phyloP scores from a whole-genome alignment of 2,329 filamentous ascomycete species.

The Neonectria ditissima region DNA sequence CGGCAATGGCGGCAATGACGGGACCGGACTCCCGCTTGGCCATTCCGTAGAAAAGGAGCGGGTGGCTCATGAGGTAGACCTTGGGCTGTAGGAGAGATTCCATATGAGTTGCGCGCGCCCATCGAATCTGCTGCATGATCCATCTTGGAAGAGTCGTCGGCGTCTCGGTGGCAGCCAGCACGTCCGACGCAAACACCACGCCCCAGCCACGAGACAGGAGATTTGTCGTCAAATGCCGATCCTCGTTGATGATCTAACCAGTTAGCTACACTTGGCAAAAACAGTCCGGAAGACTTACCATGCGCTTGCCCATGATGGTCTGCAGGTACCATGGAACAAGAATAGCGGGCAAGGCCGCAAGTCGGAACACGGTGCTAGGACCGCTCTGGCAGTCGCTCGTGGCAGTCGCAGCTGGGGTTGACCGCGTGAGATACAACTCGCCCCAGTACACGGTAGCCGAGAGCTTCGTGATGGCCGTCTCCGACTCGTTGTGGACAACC shows the following conservation, averaged over 20 bases:
- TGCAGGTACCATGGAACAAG: conserved; percentile 43
- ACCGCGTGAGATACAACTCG: conserved; percentile 42
- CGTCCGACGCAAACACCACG: conserved; percentile 44
- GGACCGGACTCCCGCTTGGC: conserved; percentile 40
- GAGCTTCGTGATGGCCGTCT: conserved; percentile 36
- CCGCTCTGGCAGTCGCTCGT: conserved; percentile 44
- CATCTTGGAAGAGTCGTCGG: conserved; percentile 41
- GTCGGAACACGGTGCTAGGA: conserved; percentile 40
- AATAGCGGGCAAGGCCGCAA: conserved; percentile 39
- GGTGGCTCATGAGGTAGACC: conserved; percentile 41
- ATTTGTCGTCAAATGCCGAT: conserved; percentile 43
- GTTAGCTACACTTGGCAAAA: neutral
- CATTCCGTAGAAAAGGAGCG: conserved; percentile 42
- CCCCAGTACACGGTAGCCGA: conserved; percentile 43
- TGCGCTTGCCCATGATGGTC: conserved; percentile 40
- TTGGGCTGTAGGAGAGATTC: conserved; percentile 42
- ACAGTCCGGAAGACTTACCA: conserved; percentile 19
- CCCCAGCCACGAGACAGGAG: conserved; percentile 45
- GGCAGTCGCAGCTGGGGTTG: conserved; percentile 37
- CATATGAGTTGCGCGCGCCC: conserved; percentile 42
- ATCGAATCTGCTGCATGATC: conserved; percentile 43
- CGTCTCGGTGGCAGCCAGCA: conserved; percentile 40
- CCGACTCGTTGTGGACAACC: conserved; percentile 39
- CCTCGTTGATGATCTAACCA: conserved; percentile 42
- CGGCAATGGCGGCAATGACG: conserved; percentile 33